Base-by-base conservation (phyloP, 2,329 filamentous ascomycete species). In the Fusarium sp. region DNA sequence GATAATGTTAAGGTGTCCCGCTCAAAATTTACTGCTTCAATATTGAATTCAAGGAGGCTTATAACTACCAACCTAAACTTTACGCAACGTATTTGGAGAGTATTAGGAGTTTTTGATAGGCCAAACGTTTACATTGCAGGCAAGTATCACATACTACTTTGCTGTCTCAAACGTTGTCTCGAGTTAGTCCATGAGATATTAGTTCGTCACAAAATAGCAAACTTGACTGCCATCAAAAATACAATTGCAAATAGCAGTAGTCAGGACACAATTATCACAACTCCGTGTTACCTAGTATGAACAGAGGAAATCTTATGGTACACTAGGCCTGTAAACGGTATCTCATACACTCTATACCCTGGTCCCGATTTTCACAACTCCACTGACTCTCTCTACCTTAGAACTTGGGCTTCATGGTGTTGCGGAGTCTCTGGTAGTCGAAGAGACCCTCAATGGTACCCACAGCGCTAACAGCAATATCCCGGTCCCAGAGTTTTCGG, bases 401-500 rank as follows among this genome's bases (percentile, higher is more conserved):
- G 72, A 83, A 84, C 81, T 92, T 94, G 78, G 92, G 88, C 83
- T 87, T 92, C 90, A 95, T 95, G 76, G 95, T 92, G 77, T 86
- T 88, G 76, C 93, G 84, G 73, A 92, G 84, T 75, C 89, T 82
- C 77, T 89, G 83, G 82, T 95, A 96, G 78, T 94, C 87, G 61
- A 90, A 84, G 55, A 89, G 78, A 75, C 88, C 94, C 85, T 98
- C 95, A 74, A 98, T 93, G 80, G 87, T 89, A 69, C 95, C 95
- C 67, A 98, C 91, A 31, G 94, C 95, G 76, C 89, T 93, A 77
- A 99, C 85, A 72, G 95, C 95, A 72, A 99, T 83, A 77, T 99
- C 95, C 80, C 94, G 90, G 81, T 99, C 95, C 95, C 95, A 99
- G 61, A 99, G 82, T 82, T 95, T 97, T 79, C 88, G 88, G 84